A percentile compares a stretch with the other conserved stretches of the same genome.
Evolutionary conservation across 176 grass and related monocot species (phyloP).

Genomic region (Bolboschoenus planiculmis): DNA sequence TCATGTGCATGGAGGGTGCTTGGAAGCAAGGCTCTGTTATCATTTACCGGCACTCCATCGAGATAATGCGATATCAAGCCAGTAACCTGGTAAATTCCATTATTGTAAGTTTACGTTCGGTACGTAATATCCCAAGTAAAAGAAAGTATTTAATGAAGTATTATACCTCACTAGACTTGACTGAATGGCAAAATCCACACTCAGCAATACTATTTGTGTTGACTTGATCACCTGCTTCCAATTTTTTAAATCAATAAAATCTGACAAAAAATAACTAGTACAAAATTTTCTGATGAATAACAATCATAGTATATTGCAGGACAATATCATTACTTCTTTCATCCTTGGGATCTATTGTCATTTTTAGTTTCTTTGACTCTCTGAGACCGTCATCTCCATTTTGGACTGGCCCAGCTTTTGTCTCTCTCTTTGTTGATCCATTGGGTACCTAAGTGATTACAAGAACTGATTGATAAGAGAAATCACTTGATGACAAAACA

Average conservation of each 20-base stretch:
- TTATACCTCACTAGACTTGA: slow-evolving; percentile 44
- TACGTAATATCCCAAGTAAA: background rate
- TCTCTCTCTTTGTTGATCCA: slow-evolving; percentile 33
- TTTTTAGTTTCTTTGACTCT: slow-evolving; percentile 64
- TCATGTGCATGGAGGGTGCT: slow-evolving; percentile 75
- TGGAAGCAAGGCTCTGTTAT: slow-evolving; percentile 52
- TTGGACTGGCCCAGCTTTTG: slow-evolving; percentile 30
- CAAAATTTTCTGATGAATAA: background rate
- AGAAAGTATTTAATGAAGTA: background rate
- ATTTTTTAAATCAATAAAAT: background rate
- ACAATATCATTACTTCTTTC: background rate
- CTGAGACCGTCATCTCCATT: slow-evolving; percentile 24
- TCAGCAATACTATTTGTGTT: slow-evolving; percentile 10
- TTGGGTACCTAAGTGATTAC: slow-evolving; percentile 37
- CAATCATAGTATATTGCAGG: background rate
- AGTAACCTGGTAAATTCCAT: slow-evolving; percentile 40
- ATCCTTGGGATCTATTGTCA: slow-evolving; percentile 13
- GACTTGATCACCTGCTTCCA: slow-evolving; percentile 29
- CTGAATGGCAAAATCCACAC: slow-evolving; percentile 79
- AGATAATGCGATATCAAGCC: slow-evolving; percentile 70
- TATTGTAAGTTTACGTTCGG: slow-evolving; percentile 2
- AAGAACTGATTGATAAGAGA: background rate
- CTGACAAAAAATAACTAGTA: background rate
- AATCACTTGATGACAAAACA: background rate
- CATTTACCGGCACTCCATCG: slow-evolving; percentile 40